These are phyloP conservation scores for Maudiozyma serrabonitensis DNA, from an alignment of 805 yeast species.

Conservation along the genomic window DNA sequence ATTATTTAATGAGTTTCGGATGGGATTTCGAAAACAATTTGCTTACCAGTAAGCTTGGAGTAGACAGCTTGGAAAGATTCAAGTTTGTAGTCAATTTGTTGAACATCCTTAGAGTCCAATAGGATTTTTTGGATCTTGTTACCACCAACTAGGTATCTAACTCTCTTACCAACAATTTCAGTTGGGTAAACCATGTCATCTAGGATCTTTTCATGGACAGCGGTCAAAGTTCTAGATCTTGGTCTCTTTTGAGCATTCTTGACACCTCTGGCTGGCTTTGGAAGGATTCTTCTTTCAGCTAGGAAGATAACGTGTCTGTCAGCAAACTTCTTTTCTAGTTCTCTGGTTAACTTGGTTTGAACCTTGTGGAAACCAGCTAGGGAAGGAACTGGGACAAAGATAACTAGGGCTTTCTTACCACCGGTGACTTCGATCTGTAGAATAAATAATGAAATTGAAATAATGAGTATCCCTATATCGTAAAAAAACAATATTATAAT, in stretches of 20 bases:
- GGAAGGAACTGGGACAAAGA: conserved; percentile 96
- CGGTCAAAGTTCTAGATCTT: conserved; percentile 97
- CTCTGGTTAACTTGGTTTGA: conserved; percentile 95
- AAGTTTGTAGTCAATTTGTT: conserved; percentile 95
- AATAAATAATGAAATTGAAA: conserved; percentile 7
- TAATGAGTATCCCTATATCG: background rate
- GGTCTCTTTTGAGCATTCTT: conserved; percentile 98
- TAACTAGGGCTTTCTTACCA: conserved; percentile 97
- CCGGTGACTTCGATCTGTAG: conserved; percentile 80
- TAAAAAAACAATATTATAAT: too few species aligned
- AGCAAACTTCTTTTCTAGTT: conserved; percentile 99
- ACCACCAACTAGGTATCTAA: conserved; percentile 98
- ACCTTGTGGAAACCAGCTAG: conserved; percentile 90
- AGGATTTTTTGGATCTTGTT: conserved; percentile 95
- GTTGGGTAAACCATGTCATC: conserved; percentile 99
- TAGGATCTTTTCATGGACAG: conserved; percentile 96
- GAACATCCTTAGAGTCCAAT: conserved; percentile 95
- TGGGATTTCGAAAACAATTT: conserved; percentile 95
- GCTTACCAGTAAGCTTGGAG: conserved; percentile 98
- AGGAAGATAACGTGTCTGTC: conserved; percentile 98
- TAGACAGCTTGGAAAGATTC: conserved; percentile 98
- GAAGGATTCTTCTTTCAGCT: conserved; percentile 98
- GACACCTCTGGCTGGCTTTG: conserved; percentile 95
- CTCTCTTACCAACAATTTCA: conserved; percentile 98
- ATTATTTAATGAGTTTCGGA: conserved; percentile 81